Evolutionary conservation across 805 yeast species (phyloP).

Genomic region (Komagataella kurtzmanii): DNA sequence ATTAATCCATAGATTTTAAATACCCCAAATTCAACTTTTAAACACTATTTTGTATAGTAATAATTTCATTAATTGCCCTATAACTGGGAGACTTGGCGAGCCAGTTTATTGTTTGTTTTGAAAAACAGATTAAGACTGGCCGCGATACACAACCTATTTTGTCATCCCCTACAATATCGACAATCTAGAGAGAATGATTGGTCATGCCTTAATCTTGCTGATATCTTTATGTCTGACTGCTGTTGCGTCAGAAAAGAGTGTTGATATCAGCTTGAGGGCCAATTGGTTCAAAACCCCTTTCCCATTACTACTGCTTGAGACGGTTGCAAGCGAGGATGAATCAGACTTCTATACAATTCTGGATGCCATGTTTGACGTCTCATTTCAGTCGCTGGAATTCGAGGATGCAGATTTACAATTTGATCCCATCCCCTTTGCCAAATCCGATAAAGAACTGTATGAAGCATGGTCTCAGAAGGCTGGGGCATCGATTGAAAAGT

Average conservation of each 20-base stretch:
- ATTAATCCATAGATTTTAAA: neutral
- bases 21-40: neutral
- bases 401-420: conserved; percentile 15
- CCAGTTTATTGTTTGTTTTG: too few species aligned
- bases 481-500: conserved; percentile 3
- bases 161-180: too few species aligned
- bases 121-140: too few species aligned
- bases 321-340: conserved; percentile 21
- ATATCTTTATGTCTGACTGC: neutral
- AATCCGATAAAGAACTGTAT: conserved; percentile 14
- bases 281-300: conserved; percentile 29
- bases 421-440: conserved; percentile 3
- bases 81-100: too few species aligned
- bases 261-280: conserved; percentile 20
- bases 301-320: conserved; percentile 21
- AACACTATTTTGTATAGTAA: neutral
- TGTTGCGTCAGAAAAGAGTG: conserved; percentile 6
- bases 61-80: too few species aligned
- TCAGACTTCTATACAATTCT: conserved; percentile 21
- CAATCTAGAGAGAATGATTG: neutral
- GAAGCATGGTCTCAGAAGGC: conserved; percentile 8
- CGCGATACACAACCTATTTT: too few species aligned
- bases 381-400: conserved; percentile 8
- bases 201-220: neutral
- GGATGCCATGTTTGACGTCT: conserved; percentile 12